A percentile compares a stretch with the other conserved stretches of the same genome.
Conservation (phyloP, 2,329 filamentous ascomycete genomes). For the Sclerotinia subarctica region DNA sequence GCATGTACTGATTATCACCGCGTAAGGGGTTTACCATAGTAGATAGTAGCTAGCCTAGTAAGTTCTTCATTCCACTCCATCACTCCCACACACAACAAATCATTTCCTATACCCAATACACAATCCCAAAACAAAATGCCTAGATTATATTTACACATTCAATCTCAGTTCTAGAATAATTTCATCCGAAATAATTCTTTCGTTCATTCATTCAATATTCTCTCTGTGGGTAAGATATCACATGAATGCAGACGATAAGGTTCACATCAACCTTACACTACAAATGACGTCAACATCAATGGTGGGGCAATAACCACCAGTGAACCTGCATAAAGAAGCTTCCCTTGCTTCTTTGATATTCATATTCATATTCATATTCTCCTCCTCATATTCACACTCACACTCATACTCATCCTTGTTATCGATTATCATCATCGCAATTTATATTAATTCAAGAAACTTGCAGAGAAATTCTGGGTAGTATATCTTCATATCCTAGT, state of each 20-base stretch:
- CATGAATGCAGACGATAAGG: neutral
- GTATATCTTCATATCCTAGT: slow-evolving; percentile 1
- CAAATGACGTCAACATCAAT: neutral
- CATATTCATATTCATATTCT: neutral
- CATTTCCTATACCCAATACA: neutral
- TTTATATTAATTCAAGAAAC: neutral
- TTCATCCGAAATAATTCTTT: neutral
- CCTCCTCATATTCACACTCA: too few species aligned
- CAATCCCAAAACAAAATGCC: neutral
- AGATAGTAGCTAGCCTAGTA: too few species aligned
- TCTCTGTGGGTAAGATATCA: neutral
- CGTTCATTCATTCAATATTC: neutral
- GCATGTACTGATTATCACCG: too few species aligned
- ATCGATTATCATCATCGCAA: neutral
- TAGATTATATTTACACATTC: neutral
- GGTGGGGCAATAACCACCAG: neutral
- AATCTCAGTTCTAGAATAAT: too few species aligned
- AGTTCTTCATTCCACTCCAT: too few species aligned
- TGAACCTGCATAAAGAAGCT: neutral
- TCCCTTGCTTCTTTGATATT: neutral
- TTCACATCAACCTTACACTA: neutral
- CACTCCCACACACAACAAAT: too few species aligned
- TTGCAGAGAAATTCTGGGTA: neutral
- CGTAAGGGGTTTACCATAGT: too few species aligned
- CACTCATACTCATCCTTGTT: neutral